Conservation (phyloP, 2,329 filamentous ascomycete species). For the Trichoderma sp. region DNA sequence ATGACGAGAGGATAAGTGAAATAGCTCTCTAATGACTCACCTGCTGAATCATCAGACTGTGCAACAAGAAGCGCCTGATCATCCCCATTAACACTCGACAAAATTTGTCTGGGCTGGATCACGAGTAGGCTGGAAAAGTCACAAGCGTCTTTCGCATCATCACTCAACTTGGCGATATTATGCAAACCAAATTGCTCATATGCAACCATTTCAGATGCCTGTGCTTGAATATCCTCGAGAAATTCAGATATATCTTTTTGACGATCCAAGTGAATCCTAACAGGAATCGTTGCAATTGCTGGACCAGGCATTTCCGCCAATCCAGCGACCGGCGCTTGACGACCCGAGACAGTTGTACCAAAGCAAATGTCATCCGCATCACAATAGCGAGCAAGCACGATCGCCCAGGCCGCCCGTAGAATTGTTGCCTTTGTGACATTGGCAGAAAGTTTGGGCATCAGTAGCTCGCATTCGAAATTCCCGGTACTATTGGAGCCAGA, state of each 20-base stretch:
- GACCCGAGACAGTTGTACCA: slow-evolving; percentile 27
- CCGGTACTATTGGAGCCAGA: not conserved
- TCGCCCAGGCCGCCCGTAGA: slow-evolving; percentile 28
- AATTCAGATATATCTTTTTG: not conserved
- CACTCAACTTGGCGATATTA: slow-evolving; percentile 8
- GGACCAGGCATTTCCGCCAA: slow-evolving; percentile 23
- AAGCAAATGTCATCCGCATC: slow-evolving; percentile 26
- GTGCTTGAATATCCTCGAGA: slow-evolving; percentile 20
- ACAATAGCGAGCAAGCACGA: slow-evolving; percentile 24
- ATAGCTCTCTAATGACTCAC: slow-evolving; percentile 1
- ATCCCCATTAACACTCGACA: not conserved
- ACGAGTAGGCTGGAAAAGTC: slow-evolving; percentile 14
- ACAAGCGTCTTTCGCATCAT: slow-evolving; percentile 3
- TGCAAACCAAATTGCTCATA: slow-evolving; percentile 29
- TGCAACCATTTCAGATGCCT: slow-evolving; percentile 27
- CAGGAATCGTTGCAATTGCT: slow-evolving; percentile 23
- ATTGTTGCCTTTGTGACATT: slow-evolving; percentile 21
- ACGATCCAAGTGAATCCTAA: slow-evolving; percentile 18
- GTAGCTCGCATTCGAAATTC: not conserved
- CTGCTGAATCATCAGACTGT: not conserved
- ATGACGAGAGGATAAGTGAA: slow-evolving; percentile 17
- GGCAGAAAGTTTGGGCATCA: not conserved
- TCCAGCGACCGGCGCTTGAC: slow-evolving; percentile 22
- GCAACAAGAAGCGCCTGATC: not conserved
- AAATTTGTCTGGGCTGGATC: slow-evolving; percentile 3